These are phyloP conservation scores for Babesia sp. DNA, from an alignment of 169 alveolate species.

Conservation along the genomic window DNA sequence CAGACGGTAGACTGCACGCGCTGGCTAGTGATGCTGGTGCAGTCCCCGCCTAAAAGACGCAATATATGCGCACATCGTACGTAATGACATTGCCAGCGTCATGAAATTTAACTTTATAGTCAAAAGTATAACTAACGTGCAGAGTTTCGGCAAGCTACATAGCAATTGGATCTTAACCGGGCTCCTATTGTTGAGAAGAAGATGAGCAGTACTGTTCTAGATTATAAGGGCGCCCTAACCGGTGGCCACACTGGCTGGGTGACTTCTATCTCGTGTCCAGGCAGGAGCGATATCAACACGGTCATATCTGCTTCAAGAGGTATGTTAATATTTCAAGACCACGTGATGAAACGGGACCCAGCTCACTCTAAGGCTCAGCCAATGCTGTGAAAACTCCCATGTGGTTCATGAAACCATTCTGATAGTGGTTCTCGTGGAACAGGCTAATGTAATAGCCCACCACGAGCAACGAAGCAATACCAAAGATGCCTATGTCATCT, in stretches of 20 bases:
- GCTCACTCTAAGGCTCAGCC: constrained; percentile 75
- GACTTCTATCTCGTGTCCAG: constrained; percentile 92
- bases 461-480: too few relatives aligned
- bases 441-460: too few relatives aligned
- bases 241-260: constrained; percentile 94
- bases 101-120: background rate
- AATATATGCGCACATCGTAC: background rate
- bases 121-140: background rate
- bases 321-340: constrained; percentile 20
- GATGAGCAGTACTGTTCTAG: constrained; percentile 69
- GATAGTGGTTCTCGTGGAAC: constrained; percentile 7
- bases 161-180: constrained; percentile 3
- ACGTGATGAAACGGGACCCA: constrained; percentile 77
- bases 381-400: constrained; percentile 64
- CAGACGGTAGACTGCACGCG: background rate
- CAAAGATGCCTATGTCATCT: too few relatives aligned
- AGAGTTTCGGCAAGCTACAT: background rate
- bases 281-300: constrained; percentile 83
- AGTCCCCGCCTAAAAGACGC: background rate
- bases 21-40: background rate
- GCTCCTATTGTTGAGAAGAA: constrained; percentile 7
- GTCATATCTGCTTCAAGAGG: constrained; percentile 92
- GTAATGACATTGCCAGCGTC: background rate
- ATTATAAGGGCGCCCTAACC: constrained; percentile 84
- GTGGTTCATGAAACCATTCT: constrained; percentile 7